Evolutionary conservation across 163 green algal species (phyloP).

Genomic region (Prototheca wickerhamii): DNA sequence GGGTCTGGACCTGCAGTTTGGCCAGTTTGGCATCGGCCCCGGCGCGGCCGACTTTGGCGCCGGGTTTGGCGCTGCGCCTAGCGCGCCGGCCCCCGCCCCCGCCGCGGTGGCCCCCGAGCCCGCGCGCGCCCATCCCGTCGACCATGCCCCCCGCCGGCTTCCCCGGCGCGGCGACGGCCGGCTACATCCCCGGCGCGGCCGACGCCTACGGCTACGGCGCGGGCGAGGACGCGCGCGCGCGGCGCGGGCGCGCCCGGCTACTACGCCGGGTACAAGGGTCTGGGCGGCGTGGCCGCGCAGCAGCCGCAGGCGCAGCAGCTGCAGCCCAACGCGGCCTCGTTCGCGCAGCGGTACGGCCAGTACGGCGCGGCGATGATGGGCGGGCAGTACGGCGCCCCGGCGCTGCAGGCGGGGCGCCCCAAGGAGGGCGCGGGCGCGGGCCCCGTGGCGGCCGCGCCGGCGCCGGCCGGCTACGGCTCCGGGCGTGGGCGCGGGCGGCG

Average conservation of each 20-base stretch:
- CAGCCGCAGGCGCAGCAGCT: too few species aligned
- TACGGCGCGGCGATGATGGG: slow-evolving; percentile 11
- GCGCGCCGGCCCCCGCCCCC: neutral
- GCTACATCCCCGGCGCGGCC: neutral
- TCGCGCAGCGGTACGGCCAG: slow-evolving; percentile 2
- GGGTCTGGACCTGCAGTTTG: slow-evolving; percentile 30
- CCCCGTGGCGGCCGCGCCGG: neutral
- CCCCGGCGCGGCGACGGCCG: neutral
- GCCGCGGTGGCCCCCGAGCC: slow-evolving; percentile 1
- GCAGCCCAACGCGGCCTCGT: neutral
- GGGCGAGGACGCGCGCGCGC: slow-evolving; percentile 5
- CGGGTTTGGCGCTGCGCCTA: slow-evolving; percentile 18
- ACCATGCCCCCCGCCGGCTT: neutral
- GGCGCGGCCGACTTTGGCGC: slow-evolving; percentile 12
- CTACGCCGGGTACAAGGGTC: too few species aligned
- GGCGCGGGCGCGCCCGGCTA: neutral
- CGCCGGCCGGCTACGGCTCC: neutral
- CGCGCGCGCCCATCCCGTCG: neutral
- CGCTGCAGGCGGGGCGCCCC: slow-evolving; percentile 2
- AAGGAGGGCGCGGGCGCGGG: neutral
- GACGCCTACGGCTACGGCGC: slow-evolving; percentile 4
- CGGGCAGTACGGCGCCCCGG: slow-evolving; percentile 1
- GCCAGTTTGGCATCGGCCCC: slow-evolving; percentile 26
- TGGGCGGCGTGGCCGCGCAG: too few species aligned
- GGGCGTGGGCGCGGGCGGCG: neutral